Evolutionary conservation across 768 basidiomycete species (phyloP).

Genomic region (Gloeopeniophorella convolvens): DNA sequence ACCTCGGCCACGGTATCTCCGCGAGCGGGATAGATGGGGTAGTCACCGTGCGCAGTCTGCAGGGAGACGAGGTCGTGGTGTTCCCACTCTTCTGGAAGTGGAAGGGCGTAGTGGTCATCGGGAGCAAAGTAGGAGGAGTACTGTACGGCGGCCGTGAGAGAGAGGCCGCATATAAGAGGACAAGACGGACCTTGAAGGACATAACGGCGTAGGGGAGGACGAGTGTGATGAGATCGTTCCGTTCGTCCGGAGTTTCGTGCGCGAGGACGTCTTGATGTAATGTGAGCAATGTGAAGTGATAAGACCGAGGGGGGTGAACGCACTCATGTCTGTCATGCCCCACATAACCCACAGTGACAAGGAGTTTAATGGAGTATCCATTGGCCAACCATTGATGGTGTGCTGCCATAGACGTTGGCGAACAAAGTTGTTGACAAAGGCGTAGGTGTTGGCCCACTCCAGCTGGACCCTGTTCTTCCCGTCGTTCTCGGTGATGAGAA

Average conservation of each 20-base stretch:
- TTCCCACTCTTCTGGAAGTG: slow-evolving; percentile 31
- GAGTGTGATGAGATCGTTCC: slow-evolving; percentile 27
- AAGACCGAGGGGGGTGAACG: slow-evolving; percentile 15
- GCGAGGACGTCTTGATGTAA: slow-evolving; percentile 25
- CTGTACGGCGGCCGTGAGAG: slow-evolving; percentile 36
- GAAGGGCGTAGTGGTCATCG: slow-evolving; percentile 52
- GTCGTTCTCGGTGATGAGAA: slow-evolving; percentile 63
- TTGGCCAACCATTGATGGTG: slow-evolving; percentile 47
- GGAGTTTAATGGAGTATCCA: slow-evolving; percentile 41
- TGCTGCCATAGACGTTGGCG: slow-evolving; percentile 41
- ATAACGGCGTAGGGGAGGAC: slow-evolving; percentile 22
- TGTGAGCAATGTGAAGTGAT: not conserved
- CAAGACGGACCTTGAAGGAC: slow-evolving; percentile 30
- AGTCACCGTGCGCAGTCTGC: slow-evolving; percentile 38
- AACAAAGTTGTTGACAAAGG: slow-evolving; percentile 41
- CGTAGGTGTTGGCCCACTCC: slow-evolving; percentile 40
- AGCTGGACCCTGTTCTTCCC: slow-evolving; percentile 57
- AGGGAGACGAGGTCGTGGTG: slow-evolving; percentile 26
- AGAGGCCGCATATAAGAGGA: slow-evolving; percentile 36
- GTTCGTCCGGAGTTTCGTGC: slow-evolving; percentile 23
- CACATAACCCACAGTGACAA: slow-evolving; percentile 60
- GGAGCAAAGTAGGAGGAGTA: slow-evolving; percentile 57
- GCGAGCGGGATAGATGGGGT: slow-evolving; percentile 37
- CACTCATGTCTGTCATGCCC: slow-evolving; percentile 49
- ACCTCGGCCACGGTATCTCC: slow-evolving; percentile 19